Conservation (phyloP, 805 yeast species). For the Nakazawaea ambrosiae region DNA sequence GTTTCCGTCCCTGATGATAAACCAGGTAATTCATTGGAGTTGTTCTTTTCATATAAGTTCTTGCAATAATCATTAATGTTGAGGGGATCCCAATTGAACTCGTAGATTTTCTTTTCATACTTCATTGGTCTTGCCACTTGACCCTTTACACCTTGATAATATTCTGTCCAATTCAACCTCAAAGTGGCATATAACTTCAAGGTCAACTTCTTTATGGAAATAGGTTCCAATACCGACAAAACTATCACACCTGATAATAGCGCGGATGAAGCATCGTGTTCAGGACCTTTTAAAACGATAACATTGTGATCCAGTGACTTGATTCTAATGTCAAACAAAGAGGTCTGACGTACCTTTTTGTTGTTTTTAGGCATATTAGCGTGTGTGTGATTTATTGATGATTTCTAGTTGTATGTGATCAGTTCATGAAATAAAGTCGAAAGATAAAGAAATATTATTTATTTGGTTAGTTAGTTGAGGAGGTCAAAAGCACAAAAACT, state of each 20-base stretch:
- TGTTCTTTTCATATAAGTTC: slow-evolving; percentile 6
- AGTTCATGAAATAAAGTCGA: neutral
- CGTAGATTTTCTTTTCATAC: slow-evolving; percentile 60
- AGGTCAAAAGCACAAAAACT: too few relatives aligned
- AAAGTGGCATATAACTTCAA: slow-evolving; percentile 63
- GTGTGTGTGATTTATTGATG: too few relatives aligned
- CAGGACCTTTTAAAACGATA: slow-evolving; percentile 70
- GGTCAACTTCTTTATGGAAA: slow-evolving; percentile 55
- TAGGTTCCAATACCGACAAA: slow-evolving; percentile 67
- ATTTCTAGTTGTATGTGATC: neutral
- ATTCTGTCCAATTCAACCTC: slow-evolving; percentile 59
- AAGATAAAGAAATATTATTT: too few relatives aligned
- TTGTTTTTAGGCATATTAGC: slow-evolving; percentile 16
- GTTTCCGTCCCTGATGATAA: slow-evolving; percentile 22
- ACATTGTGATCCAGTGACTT: slow-evolving; percentile 71
- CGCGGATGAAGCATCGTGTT: slow-evolving; percentile 71
- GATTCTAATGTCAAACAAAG: slow-evolving; percentile 43
- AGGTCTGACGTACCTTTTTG: slow-evolving; percentile 21
- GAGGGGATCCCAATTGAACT: slow-evolving; percentile 69
- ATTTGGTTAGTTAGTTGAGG: too few relatives aligned
- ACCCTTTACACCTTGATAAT: slow-evolving; percentile 38
- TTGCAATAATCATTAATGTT: slow-evolving; percentile 38
- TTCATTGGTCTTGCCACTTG: slow-evolving; percentile 36
- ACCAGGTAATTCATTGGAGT: slow-evolving; percentile 13
- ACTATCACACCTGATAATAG: slow-evolving; percentile 73